Base-by-base conservation (phyloP, 148 eudicot species). In the Silene latifolia region DNA sequence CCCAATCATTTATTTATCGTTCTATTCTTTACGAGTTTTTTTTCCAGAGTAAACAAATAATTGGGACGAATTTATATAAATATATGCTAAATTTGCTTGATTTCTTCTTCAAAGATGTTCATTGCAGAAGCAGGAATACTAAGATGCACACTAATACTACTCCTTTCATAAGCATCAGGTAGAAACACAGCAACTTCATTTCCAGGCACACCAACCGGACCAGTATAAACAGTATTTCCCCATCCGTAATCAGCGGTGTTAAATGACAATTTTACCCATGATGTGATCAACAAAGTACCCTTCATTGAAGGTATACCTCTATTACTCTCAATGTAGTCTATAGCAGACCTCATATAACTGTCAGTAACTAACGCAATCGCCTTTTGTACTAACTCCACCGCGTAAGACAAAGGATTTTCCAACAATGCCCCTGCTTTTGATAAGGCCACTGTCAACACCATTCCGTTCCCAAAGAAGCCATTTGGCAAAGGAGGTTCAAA, bases 131-230 rank as follows among this genome's bases (percentile, higher is more conserved):
- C 66, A 7, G 91, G 91, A 85, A 88, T 70, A 3, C 91, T 86
- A 23, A 88, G 86, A 48, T 86, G 83, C 32, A 88, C 83, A 58
- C 67, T 81, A 39, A 86, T 84, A 74, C 76, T 80, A 57, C 78
- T 86, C 77, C 82, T 75, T 59, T 83, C 82, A 23, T 72, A 71
- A 0, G 87, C 88, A 48, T 80, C 75, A 29, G 90, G 80, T 0
- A 87, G 85, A 62, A 87, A 85, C 61, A 87, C 64, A 8, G 80
- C 84, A 42, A 87, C 86, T 82, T 85, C 88, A 75, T 80, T 87
- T 66, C 80, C 87, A 9, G 92, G 89, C 79, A 88, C 78, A 1
- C 84, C 88, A 24, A 86, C 92, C 0, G 92, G 92, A 11, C 88
- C 88, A 0, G 85, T 80, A 35, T 79, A 51, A 11, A 85, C 19